These are phyloP conservation scores for Hypoxylon sp. DNA, from an alignment of 2,329 filamentous ascomycete genomes.

Conservation along the genomic window DNA sequence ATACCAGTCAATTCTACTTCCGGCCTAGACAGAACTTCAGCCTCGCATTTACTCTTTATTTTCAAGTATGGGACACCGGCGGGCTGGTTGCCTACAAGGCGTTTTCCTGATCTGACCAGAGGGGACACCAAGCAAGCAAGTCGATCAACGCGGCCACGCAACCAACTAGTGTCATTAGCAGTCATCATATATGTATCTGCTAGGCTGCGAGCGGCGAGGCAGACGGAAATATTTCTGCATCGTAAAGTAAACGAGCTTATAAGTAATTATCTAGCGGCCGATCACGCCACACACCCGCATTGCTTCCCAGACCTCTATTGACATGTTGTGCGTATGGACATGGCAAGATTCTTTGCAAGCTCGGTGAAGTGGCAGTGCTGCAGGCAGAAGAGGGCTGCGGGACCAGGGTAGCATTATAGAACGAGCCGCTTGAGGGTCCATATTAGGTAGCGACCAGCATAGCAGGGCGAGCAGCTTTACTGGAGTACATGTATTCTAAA, in stretches of 20 bases:
- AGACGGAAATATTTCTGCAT: conserved; percentile 19
- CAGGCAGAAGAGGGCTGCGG: conserved; percentile 11
- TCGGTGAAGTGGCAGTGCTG: conserved; percentile 29
- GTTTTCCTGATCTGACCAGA: background rate
- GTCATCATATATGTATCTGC: conserved; percentile 6
- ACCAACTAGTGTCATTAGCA: conserved; percentile 6
- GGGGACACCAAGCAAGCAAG: background rate
- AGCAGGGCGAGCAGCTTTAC: conserved; percentile 31
- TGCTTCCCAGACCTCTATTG: background rate
- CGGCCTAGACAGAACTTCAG: conserved; percentile 25
- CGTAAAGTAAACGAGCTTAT: conserved; percentile 13
- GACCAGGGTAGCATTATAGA: conserved; percentile 22
- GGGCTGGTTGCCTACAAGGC: conserved; percentile 26
- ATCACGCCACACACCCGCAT: conserved; percentile 24
- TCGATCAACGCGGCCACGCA: conserved; percentile 9
- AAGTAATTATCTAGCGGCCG: conserved; percentile 5
- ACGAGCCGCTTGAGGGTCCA: conserved; percentile 25
- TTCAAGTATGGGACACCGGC: background rate
- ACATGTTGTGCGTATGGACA: conserved; percentile 16
- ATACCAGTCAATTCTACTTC: conserved; percentile 16
- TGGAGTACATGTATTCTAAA: conserved; percentile 34
- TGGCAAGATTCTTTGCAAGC: conserved; percentile 1
- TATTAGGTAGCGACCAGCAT: conserved; percentile 24
- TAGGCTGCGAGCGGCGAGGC: conserved; percentile 31
- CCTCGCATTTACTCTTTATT: conserved; percentile 24